phyloP scores from a whole-genome alignment of 352 stramenopile species.

The Phytophthora podocarpi region DNA sequence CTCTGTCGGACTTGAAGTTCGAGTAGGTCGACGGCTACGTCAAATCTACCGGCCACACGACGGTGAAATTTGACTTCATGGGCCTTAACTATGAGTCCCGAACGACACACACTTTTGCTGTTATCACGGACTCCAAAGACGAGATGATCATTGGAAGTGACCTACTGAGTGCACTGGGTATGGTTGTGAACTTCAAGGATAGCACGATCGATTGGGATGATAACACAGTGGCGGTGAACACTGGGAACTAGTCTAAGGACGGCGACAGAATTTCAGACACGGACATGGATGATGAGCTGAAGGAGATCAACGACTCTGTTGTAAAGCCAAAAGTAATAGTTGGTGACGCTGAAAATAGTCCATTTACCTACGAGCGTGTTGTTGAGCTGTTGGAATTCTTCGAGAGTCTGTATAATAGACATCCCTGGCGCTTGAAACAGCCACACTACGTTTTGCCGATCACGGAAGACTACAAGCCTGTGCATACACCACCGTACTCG shows the following conservation, averaged over 20 bases:
- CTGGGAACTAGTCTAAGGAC: no score
- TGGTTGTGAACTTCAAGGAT: constrained; percentile 2
- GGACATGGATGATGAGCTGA: background rate
- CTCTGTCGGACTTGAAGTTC: background rate
- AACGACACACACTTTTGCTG: background rate
- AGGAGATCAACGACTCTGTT: background rate
- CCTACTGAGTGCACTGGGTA: background rate
- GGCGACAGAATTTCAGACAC: no score
- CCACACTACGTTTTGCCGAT: constrained; percentile 3
- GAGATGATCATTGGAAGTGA: constrained; percentile 5
- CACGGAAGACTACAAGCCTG: background rate
- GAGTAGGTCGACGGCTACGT: background rate
- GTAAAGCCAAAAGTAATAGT: background rate
- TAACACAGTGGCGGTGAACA: background rate
- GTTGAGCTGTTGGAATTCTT: background rate
- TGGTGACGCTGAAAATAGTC: background rate
- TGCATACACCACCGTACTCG: constrained; percentile 1
- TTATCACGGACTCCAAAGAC: background rate
- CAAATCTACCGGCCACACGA: background rate
- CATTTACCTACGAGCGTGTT: background rate
- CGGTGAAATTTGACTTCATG: constrained; percentile 5
- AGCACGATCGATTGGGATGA: background rate
- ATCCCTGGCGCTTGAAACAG: constrained; percentile 2
- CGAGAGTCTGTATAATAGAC: background rate
- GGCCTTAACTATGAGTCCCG: background rate